Evolutionary conservation across 108 stramenopile species (phyloP), one percentile per base, ranked within the genome.

Genomic region (Cylindrotheca fusiformis): DNA sequence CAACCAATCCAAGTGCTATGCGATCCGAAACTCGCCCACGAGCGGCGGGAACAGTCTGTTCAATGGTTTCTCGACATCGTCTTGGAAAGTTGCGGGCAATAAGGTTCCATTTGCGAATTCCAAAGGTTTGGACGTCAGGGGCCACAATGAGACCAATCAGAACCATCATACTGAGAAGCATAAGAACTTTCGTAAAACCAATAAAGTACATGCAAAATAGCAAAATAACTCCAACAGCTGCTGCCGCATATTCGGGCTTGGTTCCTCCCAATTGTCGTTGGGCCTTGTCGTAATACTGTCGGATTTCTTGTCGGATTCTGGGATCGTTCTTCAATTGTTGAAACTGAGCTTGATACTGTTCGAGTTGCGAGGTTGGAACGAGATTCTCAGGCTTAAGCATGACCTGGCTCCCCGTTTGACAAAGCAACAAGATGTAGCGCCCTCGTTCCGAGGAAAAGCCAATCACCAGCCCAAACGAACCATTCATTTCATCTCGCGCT

Each of bases 361-460:
- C 81, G 33, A 78, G 24, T 52, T 28, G 63, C 33, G 23, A 58
- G 1, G 61, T 74, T 24, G 66, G 57, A 25, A 51, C 49, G 10
- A 82, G 33, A 55, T 82, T 82, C 19, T 77, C 76, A 5, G 77
- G 69, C 52, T 78, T 78, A 22, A 81, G 48, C 3, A 69, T 55
- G 27, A 70, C 53, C 2, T 65, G 52, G 27, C 52, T 28, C 48
- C 75, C 74, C 26, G 60, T 52, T 17, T 41, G 27, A 10, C 52
- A 23, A 58, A 69, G 46, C 58, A 73, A 69, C 6, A 81, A 59
- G 18, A 82, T 4, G 58, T 82, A 82, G 1, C 80, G 69, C 14
- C 26, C 45, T 0, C 71, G 72, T 6, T 75, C 81, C 17, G 29
- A 26, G 10, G 32, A 45, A 69, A 62, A 82, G 19, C 44, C 33